A percentile compares a stretch with the other conserved stretches of the same genome.
These are phyloP conservation scores for Podospora pseudopauciseta DNA, from an alignment of 495 filamentous ascomycete genomes.

Conservation along the genomic window DNA sequence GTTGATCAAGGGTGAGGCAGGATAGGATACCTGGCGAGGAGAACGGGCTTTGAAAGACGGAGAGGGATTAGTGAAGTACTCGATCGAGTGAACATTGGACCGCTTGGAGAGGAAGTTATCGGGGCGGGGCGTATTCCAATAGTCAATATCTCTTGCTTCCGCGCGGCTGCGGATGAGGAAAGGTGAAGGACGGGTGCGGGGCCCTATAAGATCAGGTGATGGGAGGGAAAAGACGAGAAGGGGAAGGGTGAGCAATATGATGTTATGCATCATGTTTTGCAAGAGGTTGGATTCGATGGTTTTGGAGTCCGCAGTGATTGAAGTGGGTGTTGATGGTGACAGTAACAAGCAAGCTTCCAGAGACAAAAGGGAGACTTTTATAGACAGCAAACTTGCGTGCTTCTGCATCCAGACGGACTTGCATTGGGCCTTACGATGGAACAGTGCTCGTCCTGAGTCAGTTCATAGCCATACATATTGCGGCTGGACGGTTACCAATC, in stretches of 20 bases:
- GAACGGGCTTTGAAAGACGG: background rate
- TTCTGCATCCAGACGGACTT: too few relatives aligned
- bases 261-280: background rate
- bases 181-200: background rate
- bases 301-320: too few relatives aligned
- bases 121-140: constrained; percentile 27
- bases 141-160: background rate
- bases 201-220: background rate
- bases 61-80: constrained; percentile 21
- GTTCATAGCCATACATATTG: background rate
- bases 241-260: background rate
- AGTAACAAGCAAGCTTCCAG: too few relatives aligned
- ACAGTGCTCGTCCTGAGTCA: too few relatives aligned
- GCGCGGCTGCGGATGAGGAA: background rate
- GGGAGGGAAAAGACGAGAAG: background rate
- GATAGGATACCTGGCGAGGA: background rate
- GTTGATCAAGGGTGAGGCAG: background rate
- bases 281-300: background rate
- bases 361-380: too few relatives aligned
- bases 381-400: too few relatives aligned
- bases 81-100: constrained; percentile 12
- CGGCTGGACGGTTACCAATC: background rate
- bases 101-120: constrained; percentile 19
- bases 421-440: too few relatives aligned
- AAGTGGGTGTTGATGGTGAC: too few relatives aligned